Base-by-base conservation (phyloP, 192 early-diverging fungal genomes). In the Podila epicladia region DNA sequence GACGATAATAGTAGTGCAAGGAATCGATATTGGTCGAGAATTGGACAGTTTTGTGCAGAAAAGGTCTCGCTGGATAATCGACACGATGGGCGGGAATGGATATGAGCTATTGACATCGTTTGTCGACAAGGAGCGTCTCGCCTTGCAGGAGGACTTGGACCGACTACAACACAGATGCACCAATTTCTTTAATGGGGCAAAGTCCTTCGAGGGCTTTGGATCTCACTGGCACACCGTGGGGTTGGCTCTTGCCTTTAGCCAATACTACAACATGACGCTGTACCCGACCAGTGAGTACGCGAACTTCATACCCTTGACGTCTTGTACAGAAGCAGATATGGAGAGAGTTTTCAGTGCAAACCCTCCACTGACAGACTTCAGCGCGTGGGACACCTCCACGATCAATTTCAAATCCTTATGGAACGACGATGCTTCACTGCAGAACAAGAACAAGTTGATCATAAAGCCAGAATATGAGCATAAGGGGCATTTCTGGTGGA, bases 191-290 rank as follows among this genome's bases (percentile, higher is more conserved):
- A 33, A 62, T 24, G 73, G 65, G 2, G 38, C 66, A 26, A 15
- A 64, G 38, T 7, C 0, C 19, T 15, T 17, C 28, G 29, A 3
- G 29, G 73, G 66, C 15, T 64, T 74, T 26, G 73, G 61, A 57
- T 35, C 73, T 35, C 19, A 11, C 26, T 74, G 73, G 73, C 73
- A 74, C 20, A 67, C 9, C 20, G 13, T 64, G 51, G 66, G 51
- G 22, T 15, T 74, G 49, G 73, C 50, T 6, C 66, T 74, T 19
- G 59, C 73, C 20, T 63, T 45, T 28, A 32, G 65, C 24, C 51
- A 68, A 13, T 64, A 64, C 61, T 57, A 74, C 58, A 68, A 74
- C 73, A 74, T 74, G 73, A 74, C 73, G 22, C 65, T 74, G 32
- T 33, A 32, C 51, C 66, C 5, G 26, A 17, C 11, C 26, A 57